Evolutionary conservation across 345 rosid genomes (phyloP), one percentile per base, ranked within the genome.

Genomic region (Chamaenerion angustifolium): DNA sequence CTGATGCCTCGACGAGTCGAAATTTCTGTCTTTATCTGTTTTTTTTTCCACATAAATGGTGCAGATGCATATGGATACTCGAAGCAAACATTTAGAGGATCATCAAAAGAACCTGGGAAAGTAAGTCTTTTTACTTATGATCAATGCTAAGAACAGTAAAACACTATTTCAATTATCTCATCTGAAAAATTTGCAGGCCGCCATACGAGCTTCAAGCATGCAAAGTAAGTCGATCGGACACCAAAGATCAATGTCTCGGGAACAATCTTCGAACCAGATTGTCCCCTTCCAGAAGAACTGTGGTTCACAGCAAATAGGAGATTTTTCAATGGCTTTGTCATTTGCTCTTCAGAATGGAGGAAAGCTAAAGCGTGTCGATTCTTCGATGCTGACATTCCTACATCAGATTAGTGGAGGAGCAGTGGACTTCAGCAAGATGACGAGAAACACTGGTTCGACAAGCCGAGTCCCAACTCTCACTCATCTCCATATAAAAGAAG

Each of bases 331-430:
- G 77, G 95, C 79, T 23, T 71, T 86, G 45, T 73, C 94, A 50
- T 77, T 80, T 67, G 89, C 89, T 54, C 60, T 83, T 3, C 79
- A 82, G 66, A 83, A 81, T 48, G 98, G 87, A 52, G 85, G 89
- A 43, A 81, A 78, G 19, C 60, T 79, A 35, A 58, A 66, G 61
- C 74, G 68, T 66, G 16, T 50, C 61, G 86, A 78, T 54, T 78
- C 82, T 3, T 68, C 93, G 15, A 48, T 83, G 54, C 65, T 86
- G 40, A 68, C 71, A 51, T 84, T 82, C 70, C 68, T 87, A 18
- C 76, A 76, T 48, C 83, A 80, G 48, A 65, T 82, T 16, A 75
- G 88, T 25, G 75, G 71, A 54, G 75, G 77, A 76, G 68, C 79
- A 31, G 42, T 68, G 59, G 81, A 62, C 23, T 54, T 55, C 16